Evolutionary conservation across 2,329 filamentous ascomycete genomes (phyloP).

Genomic region (Lasiodiplodia theobromae): DNA sequence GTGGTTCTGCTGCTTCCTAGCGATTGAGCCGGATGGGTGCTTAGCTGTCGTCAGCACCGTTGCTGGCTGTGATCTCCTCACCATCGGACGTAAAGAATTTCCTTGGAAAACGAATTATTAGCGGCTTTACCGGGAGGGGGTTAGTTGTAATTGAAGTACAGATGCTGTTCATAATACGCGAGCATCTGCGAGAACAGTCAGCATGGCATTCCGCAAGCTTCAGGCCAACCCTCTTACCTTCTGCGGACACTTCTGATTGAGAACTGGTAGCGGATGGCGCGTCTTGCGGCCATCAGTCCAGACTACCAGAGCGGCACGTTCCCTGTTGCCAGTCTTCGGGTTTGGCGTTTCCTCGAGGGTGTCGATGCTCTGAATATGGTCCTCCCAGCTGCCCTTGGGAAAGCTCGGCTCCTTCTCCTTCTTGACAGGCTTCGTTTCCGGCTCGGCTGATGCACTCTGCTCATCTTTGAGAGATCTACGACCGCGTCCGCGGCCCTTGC

Average conservation of each 20-base stretch:
- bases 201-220: neutral
- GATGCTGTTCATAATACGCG: conserved; percentile 58
- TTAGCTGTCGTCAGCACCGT: neutral
- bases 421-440: conserved; percentile 37
- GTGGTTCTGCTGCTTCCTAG: neutral
- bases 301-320: conserved; percentile 71
- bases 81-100: conserved; percentile 12
- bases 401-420: conserved; percentile 65
- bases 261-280: conserved; percentile 70
- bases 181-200: conserved; percentile 49
- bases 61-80: neutral
- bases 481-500: conserved; percentile 31
- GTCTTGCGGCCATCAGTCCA: conserved; percentile 80
- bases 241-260: conserved; percentile 80
- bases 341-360: conserved; percentile 69
- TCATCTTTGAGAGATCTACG: conserved; percentile 36
- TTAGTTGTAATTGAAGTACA: conserved; percentile 39
- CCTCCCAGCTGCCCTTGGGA: conserved; percentile 78
- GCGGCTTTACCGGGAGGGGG: neutral
- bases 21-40: neutral
- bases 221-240: conserved; percentile 60
- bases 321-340: conserved; percentile 52
- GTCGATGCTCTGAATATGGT: conserved; percentile 73
- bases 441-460: conserved; percentile 37
- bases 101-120: conserved; percentile 18